Evolutionary conservation across 163 green algal genomes (phyloP).

Genomic region (Trebouxia gelatinosa): DNA sequence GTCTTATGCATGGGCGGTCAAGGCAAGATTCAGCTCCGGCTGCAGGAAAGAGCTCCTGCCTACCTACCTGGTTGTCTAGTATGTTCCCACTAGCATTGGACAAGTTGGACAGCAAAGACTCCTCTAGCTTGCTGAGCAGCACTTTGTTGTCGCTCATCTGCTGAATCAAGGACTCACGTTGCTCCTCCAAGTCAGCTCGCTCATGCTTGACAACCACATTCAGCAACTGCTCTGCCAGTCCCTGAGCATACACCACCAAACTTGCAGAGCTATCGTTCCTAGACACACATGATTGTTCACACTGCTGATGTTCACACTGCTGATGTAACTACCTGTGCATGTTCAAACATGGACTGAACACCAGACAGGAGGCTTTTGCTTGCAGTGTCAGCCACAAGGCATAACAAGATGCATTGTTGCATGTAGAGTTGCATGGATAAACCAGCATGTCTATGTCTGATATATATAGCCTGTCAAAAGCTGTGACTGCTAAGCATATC

Average conservation of each 20-base stretch:
- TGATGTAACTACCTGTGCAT: background rate
- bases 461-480: too few relatives aligned
- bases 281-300: too few relatives aligned
- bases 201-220: constrained; percentile 80
- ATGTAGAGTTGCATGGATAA: too few relatives aligned
- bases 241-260: constrained; percentile 40
- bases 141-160: constrained; percentile 82
- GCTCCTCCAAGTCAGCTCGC: constrained; percentile 79
- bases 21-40: too few relatives aligned
- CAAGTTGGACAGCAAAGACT: constrained; percentile 82
- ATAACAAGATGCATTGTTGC: too few relatives aligned
- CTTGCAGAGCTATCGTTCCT: too few relatives aligned
- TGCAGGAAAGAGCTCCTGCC: background rate
- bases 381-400: background rate
- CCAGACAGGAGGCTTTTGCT: background rate
- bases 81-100: constrained; percentile 84
- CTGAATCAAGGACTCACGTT: constrained; percentile 70
- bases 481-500: too few relatives aligned
- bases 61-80: constrained; percentile 73
- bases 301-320: background rate
- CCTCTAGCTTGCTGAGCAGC: constrained; percentile 79
- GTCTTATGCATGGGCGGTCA: too few relatives aligned
- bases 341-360: background rate
- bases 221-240: constrained; percentile 84
- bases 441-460: too few relatives aligned